Evolutionary conservation across 1,284 basidiomycete species (phyloP).

Genomic region (Ceratobasidium theobromae): DNA sequence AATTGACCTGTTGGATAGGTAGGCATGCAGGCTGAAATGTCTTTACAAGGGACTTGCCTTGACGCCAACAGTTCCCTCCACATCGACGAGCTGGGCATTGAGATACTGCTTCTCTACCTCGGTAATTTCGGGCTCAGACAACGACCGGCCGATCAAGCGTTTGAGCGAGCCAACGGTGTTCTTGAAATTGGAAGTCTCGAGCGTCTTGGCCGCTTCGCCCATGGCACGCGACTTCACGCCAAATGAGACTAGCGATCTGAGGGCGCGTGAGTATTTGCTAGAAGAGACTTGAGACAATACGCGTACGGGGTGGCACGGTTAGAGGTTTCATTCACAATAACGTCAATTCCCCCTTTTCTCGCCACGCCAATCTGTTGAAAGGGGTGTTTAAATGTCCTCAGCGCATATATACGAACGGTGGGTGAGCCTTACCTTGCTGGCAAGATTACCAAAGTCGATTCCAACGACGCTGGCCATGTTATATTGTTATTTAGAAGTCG

Average conservation of each 20-base stretch:
- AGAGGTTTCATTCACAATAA: conserved; percentile 93
- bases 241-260: conserved; percentile 88
- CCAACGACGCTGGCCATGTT: conserved; percentile 66
- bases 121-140: conserved; percentile 75
- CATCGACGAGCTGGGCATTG: conserved; percentile 81
- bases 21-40: not conserved
- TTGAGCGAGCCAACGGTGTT: conserved; percentile 93
- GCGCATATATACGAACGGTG: conserved; percentile 32
- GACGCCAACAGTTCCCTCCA: conserved; percentile 75
- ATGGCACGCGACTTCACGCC: conserved; percentile 84
- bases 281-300: not conserved
- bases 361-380: conserved; percentile 81
- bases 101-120: conserved; percentile 86
- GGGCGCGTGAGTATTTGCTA: conserved; percentile 5
- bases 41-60: conserved; percentile 57
- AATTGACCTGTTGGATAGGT: conserved; percentile 64
- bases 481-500: not conserved
- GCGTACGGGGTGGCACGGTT: conserved; percentile 90
- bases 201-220: conserved; percentile 92
- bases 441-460: conserved; percentile 85
- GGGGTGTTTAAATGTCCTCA: conserved; percentile 33
- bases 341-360: conserved; percentile 90
- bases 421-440: conserved; percentile 66
- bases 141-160: conserved; percentile 77
- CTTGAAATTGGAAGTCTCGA: conserved; percentile 96